phyloP scores from a whole-genome alignment of 805 yeast species.

The Yarrowia sp. region DNA sequence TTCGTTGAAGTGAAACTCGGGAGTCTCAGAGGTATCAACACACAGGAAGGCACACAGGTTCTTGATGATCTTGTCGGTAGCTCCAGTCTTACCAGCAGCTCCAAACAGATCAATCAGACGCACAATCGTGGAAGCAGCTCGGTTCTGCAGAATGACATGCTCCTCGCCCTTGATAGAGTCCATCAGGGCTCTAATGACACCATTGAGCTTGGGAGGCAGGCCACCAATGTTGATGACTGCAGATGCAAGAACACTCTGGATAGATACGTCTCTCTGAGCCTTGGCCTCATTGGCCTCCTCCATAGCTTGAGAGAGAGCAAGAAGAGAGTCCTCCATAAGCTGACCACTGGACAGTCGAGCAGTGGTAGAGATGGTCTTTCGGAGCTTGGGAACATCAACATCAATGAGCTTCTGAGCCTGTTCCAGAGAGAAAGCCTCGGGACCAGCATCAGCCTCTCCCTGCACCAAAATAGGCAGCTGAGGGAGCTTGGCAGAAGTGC shows the following conservation, averaged over 20 bases:
- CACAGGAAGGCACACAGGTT: conserved; percentile 90
- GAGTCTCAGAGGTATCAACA: conserved; percentile 94
- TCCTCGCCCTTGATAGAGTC: conserved; percentile 83
- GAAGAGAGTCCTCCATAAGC: conserved; percentile 74
- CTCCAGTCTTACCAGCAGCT: conserved; percentile 57
- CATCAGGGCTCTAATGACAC: conserved; percentile 86
- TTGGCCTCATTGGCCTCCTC: conserved; percentile 61
- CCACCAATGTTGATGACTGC: conserved; percentile 56
- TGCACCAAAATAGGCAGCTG: conserved; percentile 84
- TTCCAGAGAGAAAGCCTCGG: conserved; percentile 81
- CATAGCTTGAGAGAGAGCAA: conserved; percentile 63
- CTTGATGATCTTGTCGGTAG: conserved; percentile 83
- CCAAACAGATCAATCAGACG: conserved; percentile 60
- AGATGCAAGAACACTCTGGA: conserved; percentile 74
- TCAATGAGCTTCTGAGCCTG: conserved; percentile 68
- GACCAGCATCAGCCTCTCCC: conserved; percentile 92
- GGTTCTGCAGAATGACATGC: conserved; percentile 58
- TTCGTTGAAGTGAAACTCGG: conserved; percentile 75
- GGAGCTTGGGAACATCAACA: conserved; percentile 64
- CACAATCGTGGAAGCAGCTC: conserved; percentile 70
- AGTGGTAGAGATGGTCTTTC: conserved; percentile 61
- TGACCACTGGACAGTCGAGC: conserved; percentile 68
- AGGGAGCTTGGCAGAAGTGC: conserved; percentile 64
- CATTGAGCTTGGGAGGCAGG: conserved; percentile 85
- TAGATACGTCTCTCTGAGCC: conserved; percentile 47